Evolutionary conservation across 2,329 filamentous ascomycete genomes (phyloP), one percentile per base, ranked within the genome.

Genomic region (Talaromyces sp.): DNA sequence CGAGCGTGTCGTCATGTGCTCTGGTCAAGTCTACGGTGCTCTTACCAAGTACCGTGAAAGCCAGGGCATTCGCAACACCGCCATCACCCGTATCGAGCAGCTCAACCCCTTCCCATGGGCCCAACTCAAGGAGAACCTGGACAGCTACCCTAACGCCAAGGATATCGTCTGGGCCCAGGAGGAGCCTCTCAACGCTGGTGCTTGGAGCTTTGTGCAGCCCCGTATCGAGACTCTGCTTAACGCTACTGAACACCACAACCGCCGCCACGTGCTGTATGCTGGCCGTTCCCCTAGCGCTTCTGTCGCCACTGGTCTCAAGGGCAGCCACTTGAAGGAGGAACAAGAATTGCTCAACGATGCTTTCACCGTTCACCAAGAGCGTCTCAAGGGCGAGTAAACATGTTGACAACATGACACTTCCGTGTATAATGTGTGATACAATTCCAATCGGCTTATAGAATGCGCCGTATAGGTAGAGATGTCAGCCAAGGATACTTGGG

Each of bases 41-140:
- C 87, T 99, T 52, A 83, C 89, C 81, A 98, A 98, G 83, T 87
- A 97, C 85, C 92, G 95, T 70, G 87, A 90, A 69, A 85, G 92
- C 66, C 89, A 96, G 75, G 88, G 90, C 67, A 86, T 96, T 75
- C 92, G 92, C 78, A 89, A 97, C 75, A 90, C 94, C 23, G 95
- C 94, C 72, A 89, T 99, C 75, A 97, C 93, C 27, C 92, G 95
- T 74, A 87, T 99, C 68, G 95, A 99, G 82, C 95, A 99, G 81
- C 86, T 99, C 64, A 93, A 99, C 82, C 95, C 95, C 72, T 99
- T 99, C 91, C 95, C 95, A 57, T 99, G 95, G 94, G 88, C 93
- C 70, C 92, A 95, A 79, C 87, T 99, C 60, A 91, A 90, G 83
- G 94, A 98, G 78, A 98, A 98, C 82, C 85, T 99, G 60, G 94